phyloP scores from a whole-genome alignment of 495 filamentous ascomycete genomes.

The Penicillium cosmopolitanum region DNA sequence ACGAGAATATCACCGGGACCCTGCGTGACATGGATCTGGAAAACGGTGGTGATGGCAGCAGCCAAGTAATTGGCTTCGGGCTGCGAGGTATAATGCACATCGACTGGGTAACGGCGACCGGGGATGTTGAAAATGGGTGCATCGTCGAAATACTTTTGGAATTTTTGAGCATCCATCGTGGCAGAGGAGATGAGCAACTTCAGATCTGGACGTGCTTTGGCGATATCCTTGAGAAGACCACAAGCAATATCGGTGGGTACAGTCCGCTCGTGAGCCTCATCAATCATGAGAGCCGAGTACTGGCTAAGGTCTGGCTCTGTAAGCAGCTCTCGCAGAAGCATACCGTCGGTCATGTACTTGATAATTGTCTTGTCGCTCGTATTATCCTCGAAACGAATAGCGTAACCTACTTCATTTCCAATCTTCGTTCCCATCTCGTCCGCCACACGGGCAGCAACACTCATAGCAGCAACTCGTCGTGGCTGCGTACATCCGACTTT shows the following conservation, averaged over 20 bases:
- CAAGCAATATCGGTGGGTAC: constrained; percentile 90
- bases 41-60: constrained; percentile 89
- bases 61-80: constrained; percentile 95
- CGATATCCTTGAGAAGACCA: constrained; percentile 90
- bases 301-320: constrained; percentile 82
- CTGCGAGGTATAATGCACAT: constrained; percentile 89
- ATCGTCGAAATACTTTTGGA: constrained; percentile 90
- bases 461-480: constrained; percentile 96
- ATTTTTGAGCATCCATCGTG: constrained; percentile 94
- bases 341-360: constrained; percentile 98
- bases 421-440: constrained; percentile 93
- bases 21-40: constrained; percentile 93
- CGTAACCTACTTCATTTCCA: constrained; percentile 92
- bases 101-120: constrained; percentile 85
- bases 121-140: constrained; percentile 97
- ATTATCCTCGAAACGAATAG: constrained; percentile 92
- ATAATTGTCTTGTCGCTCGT: constrained; percentile 91
- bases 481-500: constrained; percentile 70
- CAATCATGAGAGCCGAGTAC: constrained; percentile 95
- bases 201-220: constrained; percentile 80
- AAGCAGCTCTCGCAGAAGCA: constrained; percentile 90
- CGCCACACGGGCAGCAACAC: constrained; percentile 89
- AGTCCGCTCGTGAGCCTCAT: constrained; percentile 95
- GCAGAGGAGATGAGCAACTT: constrained; percentile 94
- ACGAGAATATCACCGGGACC: constrained; percentile 87